phyloP scores from a whole-genome alignment of 768 basidiomycete genomes.

The Terana coerulea region DNA sequence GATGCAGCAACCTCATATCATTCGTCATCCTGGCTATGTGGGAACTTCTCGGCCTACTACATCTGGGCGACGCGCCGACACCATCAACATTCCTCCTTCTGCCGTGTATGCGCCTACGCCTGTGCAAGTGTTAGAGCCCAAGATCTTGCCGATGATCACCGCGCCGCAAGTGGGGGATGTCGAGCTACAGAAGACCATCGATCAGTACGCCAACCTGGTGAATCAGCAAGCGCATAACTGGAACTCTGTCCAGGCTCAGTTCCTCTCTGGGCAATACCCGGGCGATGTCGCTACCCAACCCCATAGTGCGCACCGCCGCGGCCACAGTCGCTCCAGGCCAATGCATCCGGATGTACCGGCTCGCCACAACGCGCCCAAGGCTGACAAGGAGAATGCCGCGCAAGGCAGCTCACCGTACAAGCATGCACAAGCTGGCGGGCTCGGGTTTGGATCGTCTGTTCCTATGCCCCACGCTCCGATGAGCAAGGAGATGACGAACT shows the following conservation, averaged over 20 bases:
- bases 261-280: constrained; percentile 5
- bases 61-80: constrained; percentile 6
- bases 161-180: constrained; percentile 40
- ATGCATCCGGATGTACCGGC: neutral
- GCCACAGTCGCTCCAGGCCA: too few species aligned
- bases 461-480: constrained; percentile 23
- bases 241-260: constrained; percentile 12
- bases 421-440: constrained; percentile 27
- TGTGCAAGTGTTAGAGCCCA: constrained; percentile 13
- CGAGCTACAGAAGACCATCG: constrained; percentile 39
- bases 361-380: constrained; percentile 10
- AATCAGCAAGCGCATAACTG: constrained; percentile 34
- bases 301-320: too few species aligned
- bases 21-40: neutral
- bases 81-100: constrained; percentile 13
- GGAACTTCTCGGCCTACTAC: constrained; percentile 4
- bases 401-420: constrained; percentile 19
- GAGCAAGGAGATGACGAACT: constrained; percentile 48
- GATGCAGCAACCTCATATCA: neutral
- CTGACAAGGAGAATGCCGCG: constrained; percentile 39
- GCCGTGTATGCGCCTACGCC: constrained; percentile 22
- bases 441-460: constrained; percentile 30
- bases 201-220: constrained; percentile 44
- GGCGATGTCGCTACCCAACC: constrained; percentile 14
- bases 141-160: constrained; percentile 34